Evolutionary conservation across 2,329 filamentous ascomycete genomes (phyloP), one percentile per base, ranked within the genome.

Genomic region (Mycocentrospora acerina): DNA sequence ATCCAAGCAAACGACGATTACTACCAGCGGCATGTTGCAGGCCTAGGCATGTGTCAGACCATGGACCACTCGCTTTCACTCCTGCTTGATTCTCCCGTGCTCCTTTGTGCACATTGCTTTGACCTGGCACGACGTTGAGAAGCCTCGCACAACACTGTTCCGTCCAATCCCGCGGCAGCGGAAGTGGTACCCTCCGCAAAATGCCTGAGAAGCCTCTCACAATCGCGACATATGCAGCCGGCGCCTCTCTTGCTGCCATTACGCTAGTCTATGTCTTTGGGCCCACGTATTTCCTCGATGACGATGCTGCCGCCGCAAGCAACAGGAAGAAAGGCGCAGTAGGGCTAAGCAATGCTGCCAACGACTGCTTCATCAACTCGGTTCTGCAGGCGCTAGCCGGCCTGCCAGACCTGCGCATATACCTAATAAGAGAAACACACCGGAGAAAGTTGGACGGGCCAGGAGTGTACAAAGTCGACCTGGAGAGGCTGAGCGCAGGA

Each of bases 251-350:
- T 48, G 93, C 93, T 39, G 93, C 93, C 46, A 88, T 95, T 48
- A 91, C 93, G 22, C 81, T 97, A 41, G 88, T 97, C 66, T 98
- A 97, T 70, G 91, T 97, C 56, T 97, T 98, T 70, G 90, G 86
- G 7, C 93, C 93, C n/a, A 97, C 90, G 35, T 97, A 91, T 69
- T 88, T 95, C 58, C 85, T 97, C 66, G 91, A 98, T 70, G 83
- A 85, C 62, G 86, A 93, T 40, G 79, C 83, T 35, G 74, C 75
- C 41, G 73, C 68, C 45, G 80, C 78, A 38, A 71, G 72, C 47
- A 43, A 35, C 27, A 82, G 86, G 53, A 83, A 87, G 55, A 91
- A 88, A 62, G 87, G 88, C 42, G 88, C 94, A 29, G 90, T 97
- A 38, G 93, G 93, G 26, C 77, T 97, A 24, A 63, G 56, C 48